phyloP scores from a whole-genome alignment of 2,329 filamentous ascomycete genomes.

The Pseudonectria buxi region DNA sequence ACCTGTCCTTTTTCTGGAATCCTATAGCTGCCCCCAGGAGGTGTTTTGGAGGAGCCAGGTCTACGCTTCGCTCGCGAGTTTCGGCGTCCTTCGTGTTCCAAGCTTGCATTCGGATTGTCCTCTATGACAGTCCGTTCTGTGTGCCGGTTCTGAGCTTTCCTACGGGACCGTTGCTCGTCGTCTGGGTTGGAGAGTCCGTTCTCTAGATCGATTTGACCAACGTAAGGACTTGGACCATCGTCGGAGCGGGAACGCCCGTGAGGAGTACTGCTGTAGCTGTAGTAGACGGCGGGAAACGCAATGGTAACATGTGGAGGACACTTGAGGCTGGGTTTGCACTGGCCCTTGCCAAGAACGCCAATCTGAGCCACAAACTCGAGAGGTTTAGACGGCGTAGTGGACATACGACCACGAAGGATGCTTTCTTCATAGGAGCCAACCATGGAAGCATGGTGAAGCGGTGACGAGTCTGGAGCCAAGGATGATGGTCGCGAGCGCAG shows the following conservation, averaged over 20 bases:
- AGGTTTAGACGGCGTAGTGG: slow-evolving; percentile 86
- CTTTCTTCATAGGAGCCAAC: slow-evolving; percentile 98
- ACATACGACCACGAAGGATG: slow-evolving; percentile 92
- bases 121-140: slow-evolving; percentile 30
- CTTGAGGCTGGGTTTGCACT: slow-evolving; percentile 76
- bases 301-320: slow-evolving; percentile 88
- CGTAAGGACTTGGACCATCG: slow-evolving; percentile 91
- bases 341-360: slow-evolving; percentile 80
- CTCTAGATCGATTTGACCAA: slow-evolving; percentile 86
- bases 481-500: slow-evolving; percentile 60
- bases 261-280: slow-evolving; percentile 72
- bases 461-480: slow-evolving; percentile 64
- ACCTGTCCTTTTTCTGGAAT: slow-evolving; percentile 91
- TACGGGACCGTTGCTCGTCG: slow-evolving; percentile 40
- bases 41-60: slow-evolving; percentile 46
- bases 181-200: slow-evolving; percentile 58
- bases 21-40: slow-evolving; percentile 83
- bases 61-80: slow-evolving; percentile 45
- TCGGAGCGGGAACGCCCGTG: slow-evolving; percentile 58
- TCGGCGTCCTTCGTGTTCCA: slow-evolving; percentile 18
- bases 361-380: slow-evolving; percentile 93
- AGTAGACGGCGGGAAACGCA: slow-evolving; percentile 91
- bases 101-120: slow-evolving; percentile 13
- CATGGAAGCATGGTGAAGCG: slow-evolving; percentile 86
- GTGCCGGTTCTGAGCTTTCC: slow-evolving; percentile 41